Evolutionary conservation across 805 yeast genomes (phyloP), one percentile per base, ranked within the genome.

Genomic region (Cephaloascus albidus): DNA sequence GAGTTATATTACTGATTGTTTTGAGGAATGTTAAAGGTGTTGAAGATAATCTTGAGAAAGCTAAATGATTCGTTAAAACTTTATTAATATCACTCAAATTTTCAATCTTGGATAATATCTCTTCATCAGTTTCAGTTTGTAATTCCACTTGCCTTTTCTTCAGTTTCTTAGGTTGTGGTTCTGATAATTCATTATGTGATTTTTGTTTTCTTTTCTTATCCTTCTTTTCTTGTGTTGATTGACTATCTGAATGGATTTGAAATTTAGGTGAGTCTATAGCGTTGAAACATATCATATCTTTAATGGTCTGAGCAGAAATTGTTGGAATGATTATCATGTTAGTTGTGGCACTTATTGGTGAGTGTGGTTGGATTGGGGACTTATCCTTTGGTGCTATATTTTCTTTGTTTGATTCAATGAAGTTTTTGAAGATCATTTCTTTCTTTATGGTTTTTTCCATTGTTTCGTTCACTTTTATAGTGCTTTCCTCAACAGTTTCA

Each of bases 1-100:
- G 63, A 3, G 81, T 74, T 5, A 62, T 64, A 1, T 73, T 74
- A 53, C 78, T 76, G 18, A 85, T 78, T n/a, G 74, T 65, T 37
- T 71, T 75, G 41, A 90, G 63, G 35, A 72, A 72, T 5, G 84
- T 71, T n/a, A 90, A 68, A 4, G 97, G 97, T 0, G 95, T 85
- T 32, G 93, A 89, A 18, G 88, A 76, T 18, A 87, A 70, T 42
- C 96, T 74, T 3, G 97, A 85, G 60, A 85, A 93, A 14, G 97
- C 97, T 42, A 90, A 67, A 57, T 86, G 93, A 54, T 93, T 93
- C 36, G 78, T 72, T 37, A 88, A 63, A 10, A 86, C 71, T 54
- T 82, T 81, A 38, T 72, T 72, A 36, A 86, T 64, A 36, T 77
- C 79, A 3, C 58, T 62, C 35, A 75, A 51, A 35, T 73, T 70